phyloP scores from a whole-genome alignment of 2,329 filamentous ascomycete genomes.

The Clonostachys sp. region DNA sequence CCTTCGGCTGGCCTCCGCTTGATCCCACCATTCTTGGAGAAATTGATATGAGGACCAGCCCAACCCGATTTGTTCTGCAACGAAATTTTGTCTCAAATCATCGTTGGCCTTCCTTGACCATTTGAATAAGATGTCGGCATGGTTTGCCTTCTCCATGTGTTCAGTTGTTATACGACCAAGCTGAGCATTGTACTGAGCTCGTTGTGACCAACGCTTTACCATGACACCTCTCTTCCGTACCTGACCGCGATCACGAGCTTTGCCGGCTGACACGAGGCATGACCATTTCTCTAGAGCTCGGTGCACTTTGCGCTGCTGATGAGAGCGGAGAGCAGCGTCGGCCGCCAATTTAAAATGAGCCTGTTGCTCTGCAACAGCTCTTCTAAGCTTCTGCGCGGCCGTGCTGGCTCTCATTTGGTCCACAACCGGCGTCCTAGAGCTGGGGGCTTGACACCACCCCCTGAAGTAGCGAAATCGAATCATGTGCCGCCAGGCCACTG shows the following conservation, averaged over 20 bases:
- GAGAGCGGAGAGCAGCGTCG: slow-evolving; percentile 9
- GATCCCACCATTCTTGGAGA: slow-evolving; percentile 22
- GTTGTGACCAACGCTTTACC: neutral
- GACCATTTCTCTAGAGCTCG: slow-evolving; percentile 17
- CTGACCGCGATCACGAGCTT: slow-evolving; percentile 10
- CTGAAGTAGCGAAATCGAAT: slow-evolving; percentile 47
- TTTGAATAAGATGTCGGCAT: neutral
- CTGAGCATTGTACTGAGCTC: neutral
- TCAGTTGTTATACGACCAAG: neutral
- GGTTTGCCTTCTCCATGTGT: neutral
- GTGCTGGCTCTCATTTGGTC: slow-evolving; percentile 21
- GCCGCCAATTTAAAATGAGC: slow-evolving; percentile 16
- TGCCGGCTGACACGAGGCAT: slow-evolving; percentile 13
- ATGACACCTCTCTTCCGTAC: slow-evolving; percentile 8
- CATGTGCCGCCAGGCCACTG: slow-evolving; percentile 65
- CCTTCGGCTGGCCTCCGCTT: slow-evolving; percentile 15
- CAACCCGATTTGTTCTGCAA: slow-evolving; percentile 7
- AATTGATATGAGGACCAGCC: slow-evolving; percentile 11
- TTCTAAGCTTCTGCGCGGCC: slow-evolving; percentile 24
- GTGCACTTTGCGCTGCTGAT: slow-evolving; percentile 11
- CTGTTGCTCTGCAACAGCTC: slow-evolving; percentile 16
- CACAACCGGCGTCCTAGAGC: slow-evolving; percentile 15
- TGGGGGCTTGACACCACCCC: slow-evolving; percentile 26
- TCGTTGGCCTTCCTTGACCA: slow-evolving; percentile 1
- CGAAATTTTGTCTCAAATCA: neutral